Conservation (phyloP, 140 eudicot genomes). For the Flaveria floridana region DNA sequence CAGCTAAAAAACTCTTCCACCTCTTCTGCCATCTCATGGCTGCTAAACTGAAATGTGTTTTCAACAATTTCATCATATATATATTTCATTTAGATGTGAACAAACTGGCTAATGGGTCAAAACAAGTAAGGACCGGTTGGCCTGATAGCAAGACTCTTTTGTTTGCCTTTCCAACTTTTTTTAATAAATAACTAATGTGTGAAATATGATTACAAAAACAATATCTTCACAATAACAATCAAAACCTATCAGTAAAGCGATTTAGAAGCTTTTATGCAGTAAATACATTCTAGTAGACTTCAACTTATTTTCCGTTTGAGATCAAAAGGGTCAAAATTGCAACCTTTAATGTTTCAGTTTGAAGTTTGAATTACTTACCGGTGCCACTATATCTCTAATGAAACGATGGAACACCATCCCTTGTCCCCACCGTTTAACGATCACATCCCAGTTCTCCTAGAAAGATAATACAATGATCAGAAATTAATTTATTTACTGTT, state of each 20-base stretch:
- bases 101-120: not conserved
- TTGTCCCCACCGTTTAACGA: constrained; percentile 42
- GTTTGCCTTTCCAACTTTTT: not conserved
- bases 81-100: not conserved
- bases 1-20: constrained; percentile 48
- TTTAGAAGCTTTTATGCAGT: not conserved
- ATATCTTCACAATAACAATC: not conserved
- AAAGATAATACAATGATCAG: not conserved
- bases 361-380: constrained; percentile 36
- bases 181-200: not conserved
- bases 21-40: constrained; percentile 48
- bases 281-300: not conserved
- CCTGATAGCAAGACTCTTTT: not conserved
- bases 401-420: constrained; percentile 46
- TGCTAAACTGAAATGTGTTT: constrained; percentile 39
- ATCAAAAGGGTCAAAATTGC: not conserved
- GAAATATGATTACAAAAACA: not conserved
- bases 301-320: not conserved
- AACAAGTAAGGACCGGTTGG: not conserved
- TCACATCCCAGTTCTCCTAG: constrained; percentile 55
- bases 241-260: not conserved
- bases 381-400: constrained; percentile 43
- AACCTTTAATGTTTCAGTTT: not conserved
- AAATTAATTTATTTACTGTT: not conserved
- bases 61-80: not conserved